These are phyloP conservation scores for Flammula alnicola DNA, from an alignment of 1,284 basidiomycete species.

Conservation along the genomic window DNA sequence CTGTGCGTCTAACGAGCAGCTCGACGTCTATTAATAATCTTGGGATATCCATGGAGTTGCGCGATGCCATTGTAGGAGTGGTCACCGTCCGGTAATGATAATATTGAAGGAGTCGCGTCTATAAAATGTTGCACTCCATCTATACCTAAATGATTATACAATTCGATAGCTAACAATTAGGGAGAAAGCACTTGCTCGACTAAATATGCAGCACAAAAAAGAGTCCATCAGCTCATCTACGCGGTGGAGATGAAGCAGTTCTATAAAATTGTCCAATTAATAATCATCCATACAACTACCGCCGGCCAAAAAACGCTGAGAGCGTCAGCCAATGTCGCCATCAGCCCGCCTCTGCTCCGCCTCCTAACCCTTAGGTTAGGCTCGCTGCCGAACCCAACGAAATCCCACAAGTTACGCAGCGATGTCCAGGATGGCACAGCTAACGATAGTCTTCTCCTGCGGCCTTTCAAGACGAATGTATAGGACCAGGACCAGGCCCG, in stretches of 20 bases:
- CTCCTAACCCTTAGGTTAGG: slow-evolving; percentile 16
- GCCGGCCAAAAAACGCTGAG: slow-evolving; percentile 40
- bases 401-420: slow-evolving; percentile 27
- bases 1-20: too few species aligned
- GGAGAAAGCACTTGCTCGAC: too few species aligned
- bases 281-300: slow-evolving; percentile 35
- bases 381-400: slow-evolving; percentile 21
- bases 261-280: slow-evolving; percentile 43
- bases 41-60: too few species aligned
- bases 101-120: too few species aligned
- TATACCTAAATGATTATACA: too few species aligned
- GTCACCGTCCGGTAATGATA: too few species aligned
- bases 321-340: slow-evolving; percentile 34
- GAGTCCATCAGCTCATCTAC: too few species aligned
- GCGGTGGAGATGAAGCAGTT: slow-evolving; percentile 3
- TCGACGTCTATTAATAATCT: too few species aligned
- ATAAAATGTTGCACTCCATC: too few species aligned
- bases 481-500: slow-evolving; percentile 38
- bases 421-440: slow-evolving; percentile 34
- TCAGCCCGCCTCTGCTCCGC: slow-evolving; percentile 28
- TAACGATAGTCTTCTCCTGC: slow-evolving; percentile 45
- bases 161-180: too few species aligned
- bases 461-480: slow-evolving; percentile 47
- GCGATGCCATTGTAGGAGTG: too few species aligned
- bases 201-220: too few species aligned